Base-by-base conservation (phyloP, 352 stramenopile species). In the Phytopythium chamaehyphon region DNA sequence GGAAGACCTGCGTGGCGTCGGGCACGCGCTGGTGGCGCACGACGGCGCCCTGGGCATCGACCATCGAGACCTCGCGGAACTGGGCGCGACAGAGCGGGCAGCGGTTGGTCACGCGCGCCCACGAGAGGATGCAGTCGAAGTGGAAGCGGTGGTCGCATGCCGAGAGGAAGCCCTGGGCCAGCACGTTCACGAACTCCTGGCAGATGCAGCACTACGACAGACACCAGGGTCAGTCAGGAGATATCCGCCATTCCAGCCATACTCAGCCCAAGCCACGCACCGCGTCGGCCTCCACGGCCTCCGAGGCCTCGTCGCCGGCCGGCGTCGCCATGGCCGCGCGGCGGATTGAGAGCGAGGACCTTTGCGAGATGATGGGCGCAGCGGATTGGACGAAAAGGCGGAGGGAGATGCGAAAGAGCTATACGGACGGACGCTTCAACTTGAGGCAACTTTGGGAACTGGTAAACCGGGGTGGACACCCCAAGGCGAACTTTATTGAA, bases 171-270 rank as follows among this genome's bases (percentile, higher is more conserved):
- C 79, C 83, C 47, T 88, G 81, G 26, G 57, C 64, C 6, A 73
- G 24, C 47, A 70, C 49, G 31, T 71, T 58, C 40, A 94, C 79
- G 11, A 74, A 35, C 44, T 94, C 83, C 37, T 90, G 77, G 51
- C 83, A 94, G 51, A 94, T 92, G 28, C 76, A 92, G 55, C 83
- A 94, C 81, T 91, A 31, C 0, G n/a, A n/a, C n/a, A n/a, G n/a
- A n/a, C n/a, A n/a, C n/a, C n/a, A n/a, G n/a, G n/a, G n/a, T n/a
- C n/a, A n/a, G n/a, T n/a, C n/a, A n/a, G n/a, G n/a, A n/a, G n/a
- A n/a, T n/a, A n/a, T n/a, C n/a, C n/a, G n/a, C n/a, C n/a, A n/a
- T n/a, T 16, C 57, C 14, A 11, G 4, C 22, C 28, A 33, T 33
- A 33, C 28, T 33, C 28, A 33, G 9, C 18, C n/a, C 53, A 21